These are phyloP conservation scores for Xylaria hypoxylon DNA, from an alignment of 2,329 filamentous ascomycete genomes.

Conservation along the genomic window DNA sequence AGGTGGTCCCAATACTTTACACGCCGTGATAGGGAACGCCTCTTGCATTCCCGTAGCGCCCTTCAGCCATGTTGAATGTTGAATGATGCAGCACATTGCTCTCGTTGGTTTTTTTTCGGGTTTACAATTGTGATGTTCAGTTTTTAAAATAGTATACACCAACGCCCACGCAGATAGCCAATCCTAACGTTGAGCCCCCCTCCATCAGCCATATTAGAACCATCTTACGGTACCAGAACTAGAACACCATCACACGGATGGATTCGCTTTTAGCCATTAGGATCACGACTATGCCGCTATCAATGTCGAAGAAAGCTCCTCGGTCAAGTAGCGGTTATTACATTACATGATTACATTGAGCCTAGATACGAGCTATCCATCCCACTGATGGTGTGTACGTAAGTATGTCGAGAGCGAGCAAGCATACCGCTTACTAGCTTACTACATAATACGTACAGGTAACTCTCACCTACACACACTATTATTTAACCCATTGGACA, in stretches of 20 bases:
- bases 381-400: too few relatives aligned
- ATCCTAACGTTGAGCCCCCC: slow-evolving; percentile 30
- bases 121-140: too few relatives aligned
- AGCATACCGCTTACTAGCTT: too few relatives aligned
- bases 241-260: slow-evolving; percentile 21
- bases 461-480: too few relatives aligned
- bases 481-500: too few relatives aligned
- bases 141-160: not conserved
- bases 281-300: slow-evolving; percentile 10
- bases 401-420: too few relatives aligned
- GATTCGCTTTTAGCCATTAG: slow-evolving; percentile 24
- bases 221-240: slow-evolving; percentile 16
- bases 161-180: slow-evolving; percentile 19
- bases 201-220: slow-evolving; percentile 29
- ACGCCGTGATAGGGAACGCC: slow-evolving; percentile 35
- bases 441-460: too few relatives aligned
- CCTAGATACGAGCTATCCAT: not conserved
- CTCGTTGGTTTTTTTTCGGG: too few relatives aligned
- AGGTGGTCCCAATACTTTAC: not conserved
- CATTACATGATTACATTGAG: not conserved
- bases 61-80: slow-evolving; percentile 25
- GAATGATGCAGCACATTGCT: slow-evolving; percentile 22
- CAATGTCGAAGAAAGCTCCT: slow-evolving; percentile 14
- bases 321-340: slow-evolving; percentile 3
- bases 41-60: slow-evolving; percentile 38